Conservation (phyloP, 305 asterid species). For the Euphrasia arctica region DNA sequence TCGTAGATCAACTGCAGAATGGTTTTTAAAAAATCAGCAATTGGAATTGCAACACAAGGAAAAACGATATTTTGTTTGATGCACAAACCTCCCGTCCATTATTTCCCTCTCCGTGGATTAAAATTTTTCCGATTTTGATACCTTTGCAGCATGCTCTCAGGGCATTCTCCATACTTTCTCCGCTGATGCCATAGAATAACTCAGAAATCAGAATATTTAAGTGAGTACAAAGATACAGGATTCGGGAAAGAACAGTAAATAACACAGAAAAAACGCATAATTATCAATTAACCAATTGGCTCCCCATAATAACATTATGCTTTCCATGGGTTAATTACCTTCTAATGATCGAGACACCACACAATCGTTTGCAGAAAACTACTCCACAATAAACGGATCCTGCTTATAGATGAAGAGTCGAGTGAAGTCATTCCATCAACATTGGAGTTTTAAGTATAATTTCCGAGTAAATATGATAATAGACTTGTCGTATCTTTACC, state of each 20-base stretch:
- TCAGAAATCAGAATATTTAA: not conserved
- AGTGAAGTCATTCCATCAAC: conserved; percentile 15
- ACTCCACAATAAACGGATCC: conserved; percentile 87
- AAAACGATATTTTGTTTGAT: conserved; percentile 9
- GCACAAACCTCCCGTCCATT: conserved; percentile 63
- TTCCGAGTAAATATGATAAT: not conserved
- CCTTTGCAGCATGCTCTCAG: conserved; percentile 94
- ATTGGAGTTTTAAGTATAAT: not conserved
- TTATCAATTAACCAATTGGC: not conserved
- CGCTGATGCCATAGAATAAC: conserved; percentile 45
- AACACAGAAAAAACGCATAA: not conserved
- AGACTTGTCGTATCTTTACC: conserved; percentile 34
- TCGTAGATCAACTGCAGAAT: conserved; percentile 73
- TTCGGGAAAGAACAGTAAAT: not conserved
- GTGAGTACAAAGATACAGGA: not conserved
- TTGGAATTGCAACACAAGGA: not conserved
- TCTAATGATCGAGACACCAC: conserved; percentile 89
- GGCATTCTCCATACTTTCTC: conserved; percentile 99
- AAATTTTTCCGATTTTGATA: conserved; percentile 87
- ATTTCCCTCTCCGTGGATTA: conserved; percentile 65
- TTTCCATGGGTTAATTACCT: conserved; percentile 42
- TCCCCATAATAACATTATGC: not conserved
- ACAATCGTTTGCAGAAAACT: conserved; percentile 71
- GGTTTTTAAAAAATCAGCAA: not conserved
- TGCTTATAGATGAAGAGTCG: conserved; percentile 35